Conservation (phyloP, 176 grass and related monocot genomes). For the Hordeum marinum region DNA sequence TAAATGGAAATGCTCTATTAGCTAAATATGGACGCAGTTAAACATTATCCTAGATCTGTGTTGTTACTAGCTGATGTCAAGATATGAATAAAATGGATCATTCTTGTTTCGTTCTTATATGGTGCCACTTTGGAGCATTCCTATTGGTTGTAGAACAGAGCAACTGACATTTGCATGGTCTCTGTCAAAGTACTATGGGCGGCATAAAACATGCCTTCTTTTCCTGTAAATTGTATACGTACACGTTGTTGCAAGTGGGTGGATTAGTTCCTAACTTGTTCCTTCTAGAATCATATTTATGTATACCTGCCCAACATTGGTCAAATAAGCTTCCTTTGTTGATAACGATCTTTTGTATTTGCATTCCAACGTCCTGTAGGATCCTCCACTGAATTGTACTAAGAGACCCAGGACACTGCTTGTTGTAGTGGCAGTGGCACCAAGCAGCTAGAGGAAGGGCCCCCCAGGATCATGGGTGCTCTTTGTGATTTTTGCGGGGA, state of each 20-base stretch:
- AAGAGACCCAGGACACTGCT: conserved; percentile 1
- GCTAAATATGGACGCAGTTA: not conserved
- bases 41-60: not conserved
- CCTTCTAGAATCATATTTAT: not conserved
- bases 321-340: not conserved
- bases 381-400: conserved; percentile 13
- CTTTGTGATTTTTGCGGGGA: conserved; percentile 83
- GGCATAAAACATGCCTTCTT: not conserved
- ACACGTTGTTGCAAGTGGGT: not conserved
- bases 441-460: not conserved
- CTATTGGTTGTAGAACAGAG: conserved; percentile 20
- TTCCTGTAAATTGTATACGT: not conserved
- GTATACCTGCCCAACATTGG: not conserved
- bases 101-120: not conserved
- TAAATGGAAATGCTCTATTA: not conserved
- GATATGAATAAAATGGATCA: not conserved
- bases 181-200: not conserved
- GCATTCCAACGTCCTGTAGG: conserved; percentile 16
- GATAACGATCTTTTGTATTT: not conserved
- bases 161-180: conserved; percentile 6
- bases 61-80: conserved; percentile 4
- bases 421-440: not conserved
- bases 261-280: not conserved
- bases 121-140: not conserved
- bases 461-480: conserved; percentile 50